Conservation (phyloP, 106 monocot genomes). For the Allium cepa region DNA sequence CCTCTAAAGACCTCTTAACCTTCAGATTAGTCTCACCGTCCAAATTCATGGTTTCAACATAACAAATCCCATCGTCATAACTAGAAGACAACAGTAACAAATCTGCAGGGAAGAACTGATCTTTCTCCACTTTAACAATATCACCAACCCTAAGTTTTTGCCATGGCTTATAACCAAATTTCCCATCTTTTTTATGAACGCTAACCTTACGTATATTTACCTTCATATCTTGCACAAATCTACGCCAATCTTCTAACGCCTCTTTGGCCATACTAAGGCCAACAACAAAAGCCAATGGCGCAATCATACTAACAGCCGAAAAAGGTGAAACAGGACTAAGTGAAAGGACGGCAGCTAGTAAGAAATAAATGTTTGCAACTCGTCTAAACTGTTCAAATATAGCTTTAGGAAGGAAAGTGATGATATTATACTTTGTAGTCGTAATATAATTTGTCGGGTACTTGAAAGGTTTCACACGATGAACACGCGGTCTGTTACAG, state of each 20-base stretch:
- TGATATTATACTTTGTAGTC: constrained; percentile 88
- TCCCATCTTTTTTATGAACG: constrained; percentile 50
- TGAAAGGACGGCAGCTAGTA: constrained; percentile 62
- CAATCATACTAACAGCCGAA: constrained; percentile 60
- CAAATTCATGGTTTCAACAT: constrained; percentile 98
- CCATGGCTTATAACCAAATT: constrained; percentile 59
- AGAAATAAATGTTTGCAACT: constrained; percentile 90
- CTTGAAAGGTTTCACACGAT: constrained; percentile 26
- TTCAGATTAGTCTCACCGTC: constrained; percentile 96
- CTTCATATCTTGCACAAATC: constrained; percentile 83
- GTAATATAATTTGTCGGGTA: constrained; percentile 59
- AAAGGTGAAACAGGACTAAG: constrained; percentile 64
- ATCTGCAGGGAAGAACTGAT: constrained; percentile 91
- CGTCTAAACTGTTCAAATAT: constrained; percentile 90
- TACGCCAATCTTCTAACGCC: constrained; percentile 77
- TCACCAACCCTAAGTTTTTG: constrained; percentile 70
- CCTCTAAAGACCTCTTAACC: constrained; percentile 87
- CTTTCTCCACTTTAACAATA: constrained; percentile 81
- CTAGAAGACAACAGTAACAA: constrained; percentile 76
- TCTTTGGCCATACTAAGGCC: constrained; percentile 91
- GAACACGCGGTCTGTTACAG: constrained; percentile 10
- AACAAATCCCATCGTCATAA: constrained; percentile 94
- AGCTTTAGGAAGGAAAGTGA: constrained; percentile 86
- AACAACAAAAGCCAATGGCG: constrained; percentile 70
- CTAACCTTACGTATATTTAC: constrained; percentile 67